phyloP scores from a whole-genome alignment of 257 asterid genomes.

The Solanum gandarillasii region DNA sequence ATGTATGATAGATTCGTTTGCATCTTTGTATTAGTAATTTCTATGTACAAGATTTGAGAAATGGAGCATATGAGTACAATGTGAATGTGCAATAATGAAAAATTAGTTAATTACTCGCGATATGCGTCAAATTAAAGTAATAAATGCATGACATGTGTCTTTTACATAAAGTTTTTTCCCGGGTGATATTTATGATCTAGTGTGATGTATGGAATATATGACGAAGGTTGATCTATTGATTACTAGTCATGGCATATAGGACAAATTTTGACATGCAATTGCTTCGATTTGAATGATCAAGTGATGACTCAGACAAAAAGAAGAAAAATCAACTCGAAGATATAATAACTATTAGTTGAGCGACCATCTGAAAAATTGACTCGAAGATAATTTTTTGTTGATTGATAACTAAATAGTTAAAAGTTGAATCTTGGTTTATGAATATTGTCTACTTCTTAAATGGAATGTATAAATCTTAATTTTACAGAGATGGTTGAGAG shows the following conservation, averaged over 20 bases:
- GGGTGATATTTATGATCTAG: neutral
- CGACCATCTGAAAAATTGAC: neutral
- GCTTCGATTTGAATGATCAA: neutral
- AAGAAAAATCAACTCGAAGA: neutral
- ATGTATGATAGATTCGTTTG: neutral
- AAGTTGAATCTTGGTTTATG: neutral
- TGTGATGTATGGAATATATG: neutral
- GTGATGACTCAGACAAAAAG: neutral
- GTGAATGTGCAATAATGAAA: neutral
- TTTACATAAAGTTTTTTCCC: neutral
- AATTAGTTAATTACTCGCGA: neutral
- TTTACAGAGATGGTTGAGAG: slow-evolving; percentile 76
- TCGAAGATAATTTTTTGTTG: neutral
- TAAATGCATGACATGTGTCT: neutral
- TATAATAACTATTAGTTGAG: neutral
- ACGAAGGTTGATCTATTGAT: neutral
- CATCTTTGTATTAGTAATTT: neutral
- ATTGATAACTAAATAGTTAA: neutral
- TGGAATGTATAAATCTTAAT: neutral
- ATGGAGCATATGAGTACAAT: neutral
- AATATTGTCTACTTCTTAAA: neutral
- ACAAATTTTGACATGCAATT: neutral
- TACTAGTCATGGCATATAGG: neutral
- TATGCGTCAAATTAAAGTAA: neutral
- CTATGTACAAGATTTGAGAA: neutral